A percentile compares a stretch with the other conserved stretches of the same genome.
Evolutionary conservation across 495 filamentous ascomycete genomes (phyloP).

Genomic region (Annulohypoxylon bovei): DNA sequence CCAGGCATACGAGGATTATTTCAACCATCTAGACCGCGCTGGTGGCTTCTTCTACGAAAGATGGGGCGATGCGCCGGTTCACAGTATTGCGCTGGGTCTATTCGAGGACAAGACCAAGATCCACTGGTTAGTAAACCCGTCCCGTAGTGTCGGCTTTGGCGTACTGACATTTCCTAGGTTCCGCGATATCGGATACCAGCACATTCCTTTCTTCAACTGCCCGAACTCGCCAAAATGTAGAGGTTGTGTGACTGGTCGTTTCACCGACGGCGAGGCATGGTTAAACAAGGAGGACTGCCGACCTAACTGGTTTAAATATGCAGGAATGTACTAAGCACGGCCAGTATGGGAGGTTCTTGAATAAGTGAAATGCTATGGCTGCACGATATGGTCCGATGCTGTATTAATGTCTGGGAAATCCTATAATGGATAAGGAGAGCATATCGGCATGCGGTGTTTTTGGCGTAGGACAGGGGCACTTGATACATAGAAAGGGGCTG

Average conservation of each 20-base stretch:
- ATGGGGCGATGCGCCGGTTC: conserved; percentile 98
- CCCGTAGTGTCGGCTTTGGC: not conserved
- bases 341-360: conserved; percentile 6
- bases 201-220: conserved; percentile 99
- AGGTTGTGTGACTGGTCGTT: conserved; percentile 83
- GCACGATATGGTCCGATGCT: conserved; percentile 37
- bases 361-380: conserved; percentile 31
- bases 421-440: conserved; percentile 39
- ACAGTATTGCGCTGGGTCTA: conserved; percentile 91
- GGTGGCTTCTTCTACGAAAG: conserved; percentile 99
- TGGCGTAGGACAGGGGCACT: conserved; percentile 38
- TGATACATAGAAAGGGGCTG: conserved; percentile 34
- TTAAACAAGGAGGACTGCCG: conserved; percentile 93
- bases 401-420: conserved; percentile 38
- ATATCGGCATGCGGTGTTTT: conserved; percentile 41
- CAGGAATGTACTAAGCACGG: conserved; percentile 73
- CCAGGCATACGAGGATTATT: conserved; percentile 92
- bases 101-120: conserved; percentile 92
- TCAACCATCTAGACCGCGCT: conserved; percentile 91
- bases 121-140: conserved; percentile 78
- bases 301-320: conserved; percentile 96
- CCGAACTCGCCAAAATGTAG: conserved; percentile 95
- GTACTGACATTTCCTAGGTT: conserved; percentile 70
- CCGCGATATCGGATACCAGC: conserved; percentile 98
- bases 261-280: conserved; percentile 86